A percentile compares a stretch with the other conserved stretches of the same genome.
phyloP scores from a whole-genome alignment of 192 early-diverging fungal genomes.

The Entomortierella lignicola region DNA sequence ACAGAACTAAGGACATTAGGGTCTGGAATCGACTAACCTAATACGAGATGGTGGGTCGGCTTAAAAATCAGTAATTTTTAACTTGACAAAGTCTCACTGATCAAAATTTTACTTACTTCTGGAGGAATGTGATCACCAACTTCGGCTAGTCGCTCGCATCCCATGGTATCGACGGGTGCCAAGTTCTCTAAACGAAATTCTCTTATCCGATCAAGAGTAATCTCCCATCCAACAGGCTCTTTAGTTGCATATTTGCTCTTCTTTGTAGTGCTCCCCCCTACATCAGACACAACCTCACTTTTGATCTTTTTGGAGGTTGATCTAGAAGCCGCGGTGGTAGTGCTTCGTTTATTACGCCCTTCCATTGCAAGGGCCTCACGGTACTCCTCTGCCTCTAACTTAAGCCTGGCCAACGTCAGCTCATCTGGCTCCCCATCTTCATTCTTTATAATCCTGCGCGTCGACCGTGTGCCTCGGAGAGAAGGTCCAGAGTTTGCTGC shows the following conservation, averaged over 20 bases:
- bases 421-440: conserved; percentile 43
- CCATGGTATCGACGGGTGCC: conserved; percentile 92
- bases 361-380: conserved; percentile 23
- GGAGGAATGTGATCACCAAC: conserved; percentile 44
- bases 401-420: conserved; percentile 22
- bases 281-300: background rate
- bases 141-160: conserved; percentile 78
- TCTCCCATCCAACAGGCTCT: conserved; percentile 70
- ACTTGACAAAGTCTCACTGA: background rate
- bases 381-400: conserved; percentile 32
- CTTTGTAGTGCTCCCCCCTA: background rate
- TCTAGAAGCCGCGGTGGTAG: background rate
- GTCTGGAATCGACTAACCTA: conserved; percentile 84
- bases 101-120: conserved; percentile 29
- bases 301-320: background rate
- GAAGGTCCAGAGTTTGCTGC: background rate
- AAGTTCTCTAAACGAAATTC: conserved; percentile 70
- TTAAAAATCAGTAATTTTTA: background rate
- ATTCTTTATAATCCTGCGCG: conserved; percentile 31
- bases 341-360: conserved; percentile 3
- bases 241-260: conserved; percentile 52
- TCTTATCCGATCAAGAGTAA: conserved; percentile 71
- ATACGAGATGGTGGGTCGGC: background rate
- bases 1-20: conserved; percentile 87
- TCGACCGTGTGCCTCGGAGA: background rate